Evolutionary conservation across 352 stramenopile species (phyloP).

Genomic region (Globisporangium megalacanthum): DNA sequence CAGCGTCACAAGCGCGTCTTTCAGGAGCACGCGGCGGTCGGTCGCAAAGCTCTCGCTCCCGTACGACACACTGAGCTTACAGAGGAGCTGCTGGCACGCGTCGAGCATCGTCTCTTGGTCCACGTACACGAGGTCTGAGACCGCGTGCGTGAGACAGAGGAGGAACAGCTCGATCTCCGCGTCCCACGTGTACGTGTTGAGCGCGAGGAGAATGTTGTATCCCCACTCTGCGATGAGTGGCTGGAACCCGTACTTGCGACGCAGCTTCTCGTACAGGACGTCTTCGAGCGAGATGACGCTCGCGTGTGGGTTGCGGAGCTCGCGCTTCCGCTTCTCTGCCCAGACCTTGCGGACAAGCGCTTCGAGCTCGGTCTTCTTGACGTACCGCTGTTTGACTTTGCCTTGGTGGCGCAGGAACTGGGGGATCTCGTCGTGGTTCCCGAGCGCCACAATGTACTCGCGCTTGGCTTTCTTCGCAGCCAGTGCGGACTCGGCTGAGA

Average conservation of each 20-base stretch:
- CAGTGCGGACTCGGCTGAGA: constrained; percentile 4
- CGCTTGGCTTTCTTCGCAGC: constrained; percentile 37
- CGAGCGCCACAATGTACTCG: constrained; percentile 57
- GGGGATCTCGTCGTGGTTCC: constrained; percentile 48
- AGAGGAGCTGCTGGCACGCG: constrained; percentile 42
- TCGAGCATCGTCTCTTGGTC: constrained; percentile 68
- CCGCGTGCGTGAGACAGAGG: constrained; percentile 53
- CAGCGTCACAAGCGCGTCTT: constrained; percentile 65
- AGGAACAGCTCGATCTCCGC: constrained; percentile 78
- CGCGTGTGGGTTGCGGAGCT: constrained; percentile 40
- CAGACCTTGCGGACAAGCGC: constrained; percentile 65
- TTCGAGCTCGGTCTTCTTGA: constrained; percentile 73
- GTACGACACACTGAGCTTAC: constrained; percentile 45
- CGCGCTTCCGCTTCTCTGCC: constrained; percentile 68
- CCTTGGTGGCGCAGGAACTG: constrained; percentile 72
- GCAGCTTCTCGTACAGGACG: constrained; percentile 68
- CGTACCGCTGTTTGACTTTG: constrained; percentile 46
- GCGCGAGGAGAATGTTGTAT: constrained; percentile 76
- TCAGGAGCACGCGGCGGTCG: constrained; percentile 53
- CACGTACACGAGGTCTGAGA: constrained; percentile 65
- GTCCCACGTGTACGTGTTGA: constrained; percentile 68
- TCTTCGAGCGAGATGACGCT: constrained; percentile 51
- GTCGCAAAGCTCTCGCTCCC: constrained; percentile 45
- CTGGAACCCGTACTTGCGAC: constrained; percentile 79
- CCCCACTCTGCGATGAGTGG: constrained; percentile 78